These are phyloP conservation scores for Kwoniella europaea DNA, from an alignment of 768 basidiomycete genomes.

Conservation along the genomic window DNA sequence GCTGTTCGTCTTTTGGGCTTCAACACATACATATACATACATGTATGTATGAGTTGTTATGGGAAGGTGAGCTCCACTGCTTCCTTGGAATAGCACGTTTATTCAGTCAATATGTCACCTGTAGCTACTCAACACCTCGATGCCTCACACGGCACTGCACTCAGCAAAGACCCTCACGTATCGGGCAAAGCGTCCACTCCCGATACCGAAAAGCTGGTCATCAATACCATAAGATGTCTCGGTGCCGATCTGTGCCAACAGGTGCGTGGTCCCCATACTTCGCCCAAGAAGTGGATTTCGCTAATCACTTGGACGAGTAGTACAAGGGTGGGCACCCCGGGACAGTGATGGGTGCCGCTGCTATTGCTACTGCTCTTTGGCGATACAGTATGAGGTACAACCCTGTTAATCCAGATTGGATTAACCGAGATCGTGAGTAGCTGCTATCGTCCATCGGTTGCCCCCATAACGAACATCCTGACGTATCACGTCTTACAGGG, in stretches of 20 bases:
- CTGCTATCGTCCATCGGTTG: neutral
- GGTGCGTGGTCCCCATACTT: constrained; percentile 17
- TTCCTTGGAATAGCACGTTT: no score
- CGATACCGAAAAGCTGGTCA: constrained; percentile 44
- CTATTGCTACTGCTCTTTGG: constrained; percentile 57
- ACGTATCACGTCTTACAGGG: constrained; percentile 21
- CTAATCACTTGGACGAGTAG: constrained; percentile 2
- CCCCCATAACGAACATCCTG: neutral
- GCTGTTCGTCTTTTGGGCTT: no score
- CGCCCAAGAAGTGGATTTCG: neutral
- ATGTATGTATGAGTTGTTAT: neutral
- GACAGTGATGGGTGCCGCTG: constrained; percentile 59
- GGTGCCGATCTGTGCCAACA: constrained; percentile 55
- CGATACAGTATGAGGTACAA: constrained; percentile 56
- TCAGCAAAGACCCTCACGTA: constrained; percentile 22
- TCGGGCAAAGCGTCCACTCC: constrained; percentile 10
- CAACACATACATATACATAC: neutral
- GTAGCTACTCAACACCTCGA: constrained; percentile 3
- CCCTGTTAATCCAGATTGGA: constrained; percentile 57
- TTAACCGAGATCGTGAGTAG: constrained; percentile 53
- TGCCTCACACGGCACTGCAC: constrained; percentile 10
- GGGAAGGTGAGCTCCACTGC: neutral
- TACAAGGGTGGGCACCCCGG: constrained; percentile 58
- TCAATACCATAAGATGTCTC: constrained; percentile 56
- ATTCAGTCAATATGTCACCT: constrained; percentile 4